Evolutionary conservation across 1,139 yeast genomes (phyloP).

Genomic region (Saccharomycopsis crataegensis): DNA sequence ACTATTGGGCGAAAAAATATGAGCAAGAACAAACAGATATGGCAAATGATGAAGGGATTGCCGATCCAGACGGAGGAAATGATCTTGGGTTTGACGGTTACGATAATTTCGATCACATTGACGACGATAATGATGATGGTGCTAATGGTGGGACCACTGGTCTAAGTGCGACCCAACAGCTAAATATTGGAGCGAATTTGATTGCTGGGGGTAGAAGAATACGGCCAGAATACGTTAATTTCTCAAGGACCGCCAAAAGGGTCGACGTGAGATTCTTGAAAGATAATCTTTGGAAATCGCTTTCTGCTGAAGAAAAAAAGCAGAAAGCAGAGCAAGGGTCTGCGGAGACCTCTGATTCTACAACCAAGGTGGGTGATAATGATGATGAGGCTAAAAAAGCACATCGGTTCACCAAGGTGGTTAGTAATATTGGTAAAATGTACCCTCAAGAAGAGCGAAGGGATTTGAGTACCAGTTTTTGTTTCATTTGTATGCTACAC

Average conservation of each 20-base stretch:
- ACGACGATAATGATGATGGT: slow-evolving; percentile 19
- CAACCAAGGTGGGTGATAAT: background rate
- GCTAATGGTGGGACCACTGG: slow-evolving; percentile 15
- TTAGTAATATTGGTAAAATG: slow-evolving; percentile 42
- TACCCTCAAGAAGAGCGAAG: slow-evolving; percentile 46
- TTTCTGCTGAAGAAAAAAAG: slow-evolving; percentile 20
- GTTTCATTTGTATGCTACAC: slow-evolving; percentile 55
- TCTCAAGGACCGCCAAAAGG: slow-evolving; percentile 62
- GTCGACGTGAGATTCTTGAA: slow-evolving; percentile 78
- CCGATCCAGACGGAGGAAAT: slow-evolving; percentile 28
- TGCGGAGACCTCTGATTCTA: background rate
- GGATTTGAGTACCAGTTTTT: slow-evolving; percentile 70
- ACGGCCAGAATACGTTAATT: slow-evolving; percentile 61
- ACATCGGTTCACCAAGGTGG: slow-evolving; percentile 31
- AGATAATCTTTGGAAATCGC: slow-evolving; percentile 73
- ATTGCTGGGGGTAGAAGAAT: slow-evolving; percentile 36
- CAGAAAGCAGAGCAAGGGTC: background rate
- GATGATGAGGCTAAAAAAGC: slow-evolving; percentile 1
- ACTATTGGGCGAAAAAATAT: slow-evolving; percentile 68
- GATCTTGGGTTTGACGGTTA: slow-evolving; percentile 36
- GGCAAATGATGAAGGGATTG: slow-evolving; percentile 29
- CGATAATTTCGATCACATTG: slow-evolving; percentile 31
- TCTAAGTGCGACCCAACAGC: background rate
- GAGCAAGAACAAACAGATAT: slow-evolving; percentile 36
- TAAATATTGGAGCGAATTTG: slow-evolving; percentile 27